Conservation (phyloP, 2,329 filamentous ascomycete species). For the Trichoderma hamatum region DNA sequence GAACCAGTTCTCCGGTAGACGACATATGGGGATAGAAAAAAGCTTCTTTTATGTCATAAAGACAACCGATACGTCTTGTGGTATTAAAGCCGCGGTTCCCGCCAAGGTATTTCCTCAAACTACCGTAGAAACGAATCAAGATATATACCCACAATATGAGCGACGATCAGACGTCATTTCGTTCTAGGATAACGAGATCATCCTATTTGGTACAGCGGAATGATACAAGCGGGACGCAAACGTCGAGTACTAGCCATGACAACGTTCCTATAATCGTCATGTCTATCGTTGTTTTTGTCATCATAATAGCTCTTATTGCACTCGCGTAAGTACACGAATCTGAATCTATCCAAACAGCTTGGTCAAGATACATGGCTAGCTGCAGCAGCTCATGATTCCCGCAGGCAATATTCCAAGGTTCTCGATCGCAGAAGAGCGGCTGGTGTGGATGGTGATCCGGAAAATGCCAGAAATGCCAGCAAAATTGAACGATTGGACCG, state of each 20-base stretch:
- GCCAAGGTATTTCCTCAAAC: not conserved
- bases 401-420: constrained; percentile 1
- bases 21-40: constrained; percentile 2
- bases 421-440: not conserved
- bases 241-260: not conserved
- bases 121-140: not conserved
- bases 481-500: constrained; percentile 8
- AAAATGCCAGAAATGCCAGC: constrained; percentile 6
- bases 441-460: not conserved
- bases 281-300: not conserved
- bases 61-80: not conserved
- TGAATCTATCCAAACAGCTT: too few relatives aligned
- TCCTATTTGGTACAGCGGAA: not conserved
- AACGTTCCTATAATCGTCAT: constrained; percentile 9
- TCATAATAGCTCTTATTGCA: not conserved
- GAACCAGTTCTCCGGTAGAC: not conserved
- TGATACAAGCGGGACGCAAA: not conserved
- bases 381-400: not conserved
- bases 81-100: constrained; percentile 7
- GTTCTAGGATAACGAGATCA: constrained; percentile 3
- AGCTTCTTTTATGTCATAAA: not conserved
- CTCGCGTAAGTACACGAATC: not conserved
- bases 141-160: not conserved
- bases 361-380: not conserved
- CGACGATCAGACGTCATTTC: not conserved